Evolutionary conservation across 192 early-diverging fungal genomes (phyloP), one percentile per base, ranked within the genome.

Genomic region (Anaeromyces robustus): DNA sequence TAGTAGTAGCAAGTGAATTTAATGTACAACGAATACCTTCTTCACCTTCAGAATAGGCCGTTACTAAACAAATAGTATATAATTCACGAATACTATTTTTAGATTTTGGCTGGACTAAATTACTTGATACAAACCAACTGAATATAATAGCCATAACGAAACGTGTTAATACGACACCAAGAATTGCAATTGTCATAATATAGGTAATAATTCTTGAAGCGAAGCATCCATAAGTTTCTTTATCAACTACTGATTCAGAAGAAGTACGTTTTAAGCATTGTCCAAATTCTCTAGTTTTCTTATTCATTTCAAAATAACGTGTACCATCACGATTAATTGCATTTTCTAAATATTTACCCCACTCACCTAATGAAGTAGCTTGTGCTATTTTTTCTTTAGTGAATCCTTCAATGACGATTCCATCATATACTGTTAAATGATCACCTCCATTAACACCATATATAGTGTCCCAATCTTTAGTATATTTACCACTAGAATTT

Each of bases 1-100:
- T 90, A 16, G 92, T 92, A 11, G 85, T 85, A 29, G 94, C 94
- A 77, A 98, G 87, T 37, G 95, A 96, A 84, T 95, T 93, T 79
- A 96, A 88, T 2, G 96, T 98, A 26, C 87, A 93, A 43, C 92
- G 89, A 29, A 96, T 87, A 30, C 93, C 93, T 31, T 88, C 88
- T 41, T 92, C 90, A 78, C 93, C 93, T 85, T 98, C 96, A 31
- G 96, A 97, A 84, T 98, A 98, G 83, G 93, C 94, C 2, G 95
- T 94, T 1, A 98, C 94, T 43, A 97, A 84, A 41, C 94, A 88
- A 78, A 96, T 82, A 26, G 82, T 83, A 79, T 89, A 86, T 22
- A 34, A 26, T 3, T 77, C 41, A 14, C 30, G 29, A 41, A n/a
- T 79, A 22, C 22, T 19, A 28, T 22, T 22, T 0, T 26, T 19